phyloP scores from a whole-genome alignment of 106 monocot genomes.

The Dendrobium nobile region DNA sequence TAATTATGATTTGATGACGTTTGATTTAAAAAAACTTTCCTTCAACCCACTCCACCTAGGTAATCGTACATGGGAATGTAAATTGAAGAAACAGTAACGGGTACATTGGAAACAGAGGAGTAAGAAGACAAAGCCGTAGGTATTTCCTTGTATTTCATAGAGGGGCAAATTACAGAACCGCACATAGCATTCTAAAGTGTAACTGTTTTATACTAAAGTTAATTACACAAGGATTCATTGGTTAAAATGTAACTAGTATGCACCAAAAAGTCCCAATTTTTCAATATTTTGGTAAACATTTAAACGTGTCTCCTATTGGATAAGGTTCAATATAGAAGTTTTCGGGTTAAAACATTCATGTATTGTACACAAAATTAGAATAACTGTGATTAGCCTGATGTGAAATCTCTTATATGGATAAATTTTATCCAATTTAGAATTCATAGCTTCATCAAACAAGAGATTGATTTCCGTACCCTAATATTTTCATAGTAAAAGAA shows the following conservation, averaged over 20 bases:
- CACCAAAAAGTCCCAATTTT: not conserved
- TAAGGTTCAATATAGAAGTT: not conserved
- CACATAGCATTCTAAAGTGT: too few relatives aligned
- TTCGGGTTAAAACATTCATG: not conserved
- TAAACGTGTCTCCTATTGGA: not conserved
- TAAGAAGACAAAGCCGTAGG: too few relatives aligned
- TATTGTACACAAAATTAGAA: not conserved
- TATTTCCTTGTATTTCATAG: too few relatives aligned
- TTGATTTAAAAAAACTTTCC: too few relatives aligned
- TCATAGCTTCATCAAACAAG: not conserved
- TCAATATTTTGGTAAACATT: not conserved
- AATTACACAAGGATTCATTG: not conserved
- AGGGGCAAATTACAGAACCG: too few relatives aligned
- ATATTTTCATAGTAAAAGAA: not conserved
- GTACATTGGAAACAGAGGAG: too few relatives aligned
- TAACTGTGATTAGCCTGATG: not conserved
- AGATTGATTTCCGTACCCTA: not conserved
- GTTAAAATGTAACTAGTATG: not conserved
- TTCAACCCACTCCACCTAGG: too few relatives aligned
- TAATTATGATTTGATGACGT: too few relatives aligned
- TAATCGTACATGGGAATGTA: too few relatives aligned
- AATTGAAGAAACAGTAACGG: too few relatives aligned
- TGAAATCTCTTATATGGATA: not conserved
- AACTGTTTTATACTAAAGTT: too few relatives aligned
- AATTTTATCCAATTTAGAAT: not conserved